phyloP scores from a whole-genome alignment of 2,329 filamentous ascomycete genomes.

The Colletotrichum siamense region DNA sequence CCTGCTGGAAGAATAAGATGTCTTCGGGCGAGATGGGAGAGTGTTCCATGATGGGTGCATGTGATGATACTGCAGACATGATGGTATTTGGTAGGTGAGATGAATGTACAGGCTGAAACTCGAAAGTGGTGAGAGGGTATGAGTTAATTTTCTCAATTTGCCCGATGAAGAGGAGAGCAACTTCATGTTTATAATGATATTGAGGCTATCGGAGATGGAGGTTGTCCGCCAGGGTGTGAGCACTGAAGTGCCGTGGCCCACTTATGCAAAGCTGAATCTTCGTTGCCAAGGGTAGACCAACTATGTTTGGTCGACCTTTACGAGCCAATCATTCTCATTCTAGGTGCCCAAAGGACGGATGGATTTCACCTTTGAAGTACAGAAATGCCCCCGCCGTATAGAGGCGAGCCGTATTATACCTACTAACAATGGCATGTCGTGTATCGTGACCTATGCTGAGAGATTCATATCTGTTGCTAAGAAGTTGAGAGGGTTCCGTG shows the following conservation, averaged over 20 bases:
- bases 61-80: neutral
- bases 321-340: too few species aligned
- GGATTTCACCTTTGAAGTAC: too few species aligned
- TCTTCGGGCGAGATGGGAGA: neutral
- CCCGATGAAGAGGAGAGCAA: neutral
- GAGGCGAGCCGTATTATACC: too few species aligned
- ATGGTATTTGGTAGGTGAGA: neutral
- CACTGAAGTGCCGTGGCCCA: neutral
- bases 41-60: neutral
- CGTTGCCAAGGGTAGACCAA: neutral
- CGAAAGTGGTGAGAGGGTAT: neutral
- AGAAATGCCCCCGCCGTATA: too few species aligned
- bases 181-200: neutral
- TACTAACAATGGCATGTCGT: too few species aligned
- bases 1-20: neutral
- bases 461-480: too few species aligned
- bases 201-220: neutral
- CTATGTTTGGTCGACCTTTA: neutral
- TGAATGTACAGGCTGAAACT: neutral
- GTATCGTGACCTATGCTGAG: too few species aligned
- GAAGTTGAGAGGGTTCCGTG: too few species aligned
- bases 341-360: too few species aligned
- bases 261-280: neutral
- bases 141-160: neutral
- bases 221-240: neutral